Conservation (phyloP, 345 rosid genomes). For the Eucalyptus erythrocorys region DNA sequence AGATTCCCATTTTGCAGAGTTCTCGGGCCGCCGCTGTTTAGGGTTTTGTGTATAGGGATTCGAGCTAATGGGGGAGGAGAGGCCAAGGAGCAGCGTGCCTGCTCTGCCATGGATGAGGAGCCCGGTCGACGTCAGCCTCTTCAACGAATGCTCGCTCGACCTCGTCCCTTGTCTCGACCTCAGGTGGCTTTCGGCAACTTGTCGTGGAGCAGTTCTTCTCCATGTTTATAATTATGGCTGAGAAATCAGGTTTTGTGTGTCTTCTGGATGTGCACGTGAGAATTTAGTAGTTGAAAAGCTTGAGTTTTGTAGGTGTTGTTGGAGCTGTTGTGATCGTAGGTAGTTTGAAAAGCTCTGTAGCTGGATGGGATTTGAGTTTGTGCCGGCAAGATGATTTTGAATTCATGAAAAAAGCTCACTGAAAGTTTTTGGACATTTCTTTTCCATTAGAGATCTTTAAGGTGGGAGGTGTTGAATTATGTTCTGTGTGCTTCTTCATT, state of each 20-base stretch:
- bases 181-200: conserved; percentile 18
- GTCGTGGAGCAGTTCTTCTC: background rate
- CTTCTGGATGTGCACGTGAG: background rate
- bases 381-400: background rate
- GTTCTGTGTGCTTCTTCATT: background rate
- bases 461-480: background rate
- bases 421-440: background rate
- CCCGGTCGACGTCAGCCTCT: conserved; percentile 50
- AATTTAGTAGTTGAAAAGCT: background rate
- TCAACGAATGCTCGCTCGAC: conserved; percentile 42
- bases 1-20: background rate
- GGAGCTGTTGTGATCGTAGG: background rate
- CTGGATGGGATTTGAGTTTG: background rate
- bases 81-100: conserved; percentile 23
- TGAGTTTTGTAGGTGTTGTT: background rate
- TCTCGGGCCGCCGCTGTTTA: background rate
- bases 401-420: background rate
- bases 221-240: background rate
- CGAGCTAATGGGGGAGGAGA: conserved; percentile 8
- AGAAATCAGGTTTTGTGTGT: background rate
- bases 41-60: background rate
- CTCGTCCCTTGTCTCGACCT: conserved; percentile 69
- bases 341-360: background rate
- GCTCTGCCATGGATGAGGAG: conserved; percentile 93
- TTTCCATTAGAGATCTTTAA: background rate